A percentile compares a stretch with the other conserved stretches of the same genome.
Conservation (phyloP, 371 early-diverging fungal species). For the Thermomucor indicae-seudaticae region DNA sequence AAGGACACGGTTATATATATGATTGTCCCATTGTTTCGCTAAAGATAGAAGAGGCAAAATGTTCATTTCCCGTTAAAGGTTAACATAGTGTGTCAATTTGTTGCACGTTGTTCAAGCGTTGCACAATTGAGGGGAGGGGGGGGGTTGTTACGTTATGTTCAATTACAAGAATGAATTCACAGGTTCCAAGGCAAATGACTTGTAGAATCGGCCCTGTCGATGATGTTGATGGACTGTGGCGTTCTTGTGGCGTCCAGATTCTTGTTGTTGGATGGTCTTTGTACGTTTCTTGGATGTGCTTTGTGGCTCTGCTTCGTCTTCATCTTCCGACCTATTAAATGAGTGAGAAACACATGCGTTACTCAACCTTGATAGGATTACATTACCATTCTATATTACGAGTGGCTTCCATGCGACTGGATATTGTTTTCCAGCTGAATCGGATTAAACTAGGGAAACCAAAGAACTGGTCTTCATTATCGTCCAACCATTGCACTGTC, state of each 20-base stretch:
- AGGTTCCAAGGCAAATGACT: slow-evolving; percentile 9
- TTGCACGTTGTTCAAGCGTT: slow-evolving; percentile 11
- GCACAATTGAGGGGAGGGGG: slow-evolving; percentile 1
- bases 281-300: slow-evolving; percentile 8
- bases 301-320: slow-evolving; percentile 14
- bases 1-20: background rate
- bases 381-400: slow-evolving; percentile 43
- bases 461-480: slow-evolving; percentile 81
- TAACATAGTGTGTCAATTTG: slow-evolving; percentile 5
- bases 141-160: background rate
- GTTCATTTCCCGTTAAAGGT: slow-evolving; percentile 9
- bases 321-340: slow-evolving; percentile 21
- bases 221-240: background rate
- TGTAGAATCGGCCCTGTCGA: slow-evolving; percentile 8
- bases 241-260: background rate
- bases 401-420: slow-evolving; percentile 61
- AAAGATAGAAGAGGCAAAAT: slow-evolving; percentile 2
- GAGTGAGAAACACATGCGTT: background rate
- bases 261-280: background rate
- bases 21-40: slow-evolving; percentile 4
- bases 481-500: slow-evolving; percentile 87
- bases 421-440: slow-evolving; percentile 96
- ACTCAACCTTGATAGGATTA: background rate
- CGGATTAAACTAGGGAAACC: slow-evolving; percentile 93
- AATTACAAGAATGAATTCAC: background rate